Evolutionary conservation across 129 eudicot species (phyloP), one percentile per base, ranked within the genome.

Genomic region (Apium graveolens): DNA sequence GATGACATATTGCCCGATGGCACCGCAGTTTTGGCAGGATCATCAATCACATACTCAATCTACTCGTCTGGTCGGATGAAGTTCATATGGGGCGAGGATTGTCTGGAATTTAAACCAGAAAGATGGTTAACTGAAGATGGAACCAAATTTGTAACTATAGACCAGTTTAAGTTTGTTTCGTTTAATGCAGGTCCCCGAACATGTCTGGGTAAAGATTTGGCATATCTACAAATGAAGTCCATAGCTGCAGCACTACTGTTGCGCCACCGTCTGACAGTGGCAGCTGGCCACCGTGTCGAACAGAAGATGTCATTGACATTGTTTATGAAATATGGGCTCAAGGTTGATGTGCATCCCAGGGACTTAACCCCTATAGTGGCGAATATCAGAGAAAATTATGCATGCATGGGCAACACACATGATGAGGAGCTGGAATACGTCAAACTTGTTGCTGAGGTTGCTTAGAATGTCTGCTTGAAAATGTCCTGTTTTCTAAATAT

Each of bases 191-290:
- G 96, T 0, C 96, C 96, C 0, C 85, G 96, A 65, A 85, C 86
- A 44, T 91, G 96, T 74, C 71, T 91, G n/a, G 96, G 96, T 0
- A 91, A 88, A 77, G 96, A 91, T 11, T 78, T 91, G 86, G 96
- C 96, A 0, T 91, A 88, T 72, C 73, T 91, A 60, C 96, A 91
- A n/a, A 91, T 91, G 96, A 91, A 91, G 82, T 91, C 96, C n/a
- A 85, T 91, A 0, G 93, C 91, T 31, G 92, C 89, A 26, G 93
- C 96, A 0, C 87, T 88, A 34, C 74, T 91, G 63, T 89, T 91
- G 21, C 88, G 91, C 69, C 92, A 91, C 88, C 90, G 96, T 4
- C 84, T 91, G 48, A 21, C 90, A 63, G 82, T 87, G 86, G 90
- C 82, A 14, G 72, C 81, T 2, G 93, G 93, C 62, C 96, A 91